Base-by-base conservation (phyloP, 2,329 filamentous ascomycete genomes). In the Blumeria graminis region DNA sequence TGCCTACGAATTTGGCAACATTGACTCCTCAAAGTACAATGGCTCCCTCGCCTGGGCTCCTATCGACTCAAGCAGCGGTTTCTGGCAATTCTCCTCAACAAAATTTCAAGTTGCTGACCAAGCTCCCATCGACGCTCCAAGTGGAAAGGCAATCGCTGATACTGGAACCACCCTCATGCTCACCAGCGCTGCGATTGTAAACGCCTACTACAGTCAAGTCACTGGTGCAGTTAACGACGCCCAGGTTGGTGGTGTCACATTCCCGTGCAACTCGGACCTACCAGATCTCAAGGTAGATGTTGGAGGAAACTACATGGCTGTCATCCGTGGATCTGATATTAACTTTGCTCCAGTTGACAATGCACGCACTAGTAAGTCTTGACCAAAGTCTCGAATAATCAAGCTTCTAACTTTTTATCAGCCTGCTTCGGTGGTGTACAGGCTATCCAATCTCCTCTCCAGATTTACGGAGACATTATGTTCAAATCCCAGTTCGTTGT, bases 361-460 rank as follows among this genome's bases (percentile, higher is more conserved):
- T 16, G 56, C 62, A 55, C 70, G 70, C 55, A 71, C 71, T 45
- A 76, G 74, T 76, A 70, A 70, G 74, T 71, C 36, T 41, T 38
- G 11, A 16, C 38, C 43, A 28, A 55, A 18, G 9, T 13, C 22
- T 7, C 43, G 3, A 14, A 28, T 1, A 3, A 0, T 14, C 35
- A 8, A 41, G 28, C 14, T 3, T 55, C 58, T 48, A 33, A 55
- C 10, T 55, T 43, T 11, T 52, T 55, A 52, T 33, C 57, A 75
- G 73, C 71, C 56, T 86, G 82, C 71, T 84, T 82, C 61, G 82
- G 81, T 58, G 81, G 80, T 61, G 68, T 86, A 16, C 82, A 86
- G 69, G 72, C 75, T 35, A 77, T 76, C 51, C 71, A 73, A 1
- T 69, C 70, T 13, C 68, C 70, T 33, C 66, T 82, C 39, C 76